These are phyloP conservation scores for Mycosphaerella arachidis DNA, from an alignment of 2,329 filamentous ascomycete species.

Conservation along the genomic window DNA sequence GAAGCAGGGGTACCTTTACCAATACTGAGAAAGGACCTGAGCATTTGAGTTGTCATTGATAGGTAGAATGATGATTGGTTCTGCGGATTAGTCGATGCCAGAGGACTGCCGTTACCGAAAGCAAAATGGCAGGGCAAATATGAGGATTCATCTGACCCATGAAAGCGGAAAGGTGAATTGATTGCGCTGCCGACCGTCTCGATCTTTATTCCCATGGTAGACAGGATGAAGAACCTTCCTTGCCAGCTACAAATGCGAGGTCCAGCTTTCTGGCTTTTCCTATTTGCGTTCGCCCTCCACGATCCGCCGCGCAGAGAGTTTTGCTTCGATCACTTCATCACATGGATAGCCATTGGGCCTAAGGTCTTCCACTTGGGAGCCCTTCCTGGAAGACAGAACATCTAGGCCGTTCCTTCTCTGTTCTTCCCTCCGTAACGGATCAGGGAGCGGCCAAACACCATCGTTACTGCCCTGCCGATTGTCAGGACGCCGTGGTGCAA, in stretches of 20 bases:
- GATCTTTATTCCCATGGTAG: neutral
- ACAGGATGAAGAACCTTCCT: neutral
- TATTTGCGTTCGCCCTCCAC: neutral
- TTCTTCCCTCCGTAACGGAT: conserved; percentile 28
- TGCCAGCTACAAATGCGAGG: neutral
- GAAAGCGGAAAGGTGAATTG: neutral
- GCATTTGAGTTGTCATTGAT: neutral
- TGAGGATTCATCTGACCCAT: too few relatives aligned
- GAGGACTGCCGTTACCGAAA: neutral
- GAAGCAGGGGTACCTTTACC: neutral
- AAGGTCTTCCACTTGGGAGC: conserved; percentile 27
- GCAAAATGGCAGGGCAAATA: neutral
- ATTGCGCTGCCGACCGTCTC: neutral
- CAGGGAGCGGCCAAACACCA: conserved; percentile 25
- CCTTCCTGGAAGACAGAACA: conserved; percentile 24
- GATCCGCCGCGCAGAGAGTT: conserved; percentile 17
- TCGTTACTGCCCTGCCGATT: conserved; percentile 6
- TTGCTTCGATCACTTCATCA: conserved; percentile 26
- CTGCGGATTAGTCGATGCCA: neutral
- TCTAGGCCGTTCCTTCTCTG: conserved; percentile 31
- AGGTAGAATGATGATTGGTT: neutral
- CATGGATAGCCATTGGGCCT: conserved; percentile 29
- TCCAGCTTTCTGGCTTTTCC: neutral
- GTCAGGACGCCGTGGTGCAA: neutral
- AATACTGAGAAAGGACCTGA: neutral